phyloP scores from a whole-genome alignment of 2,329 filamentous ascomycete genomes.

The Colletotrichum limetticola region DNA sequence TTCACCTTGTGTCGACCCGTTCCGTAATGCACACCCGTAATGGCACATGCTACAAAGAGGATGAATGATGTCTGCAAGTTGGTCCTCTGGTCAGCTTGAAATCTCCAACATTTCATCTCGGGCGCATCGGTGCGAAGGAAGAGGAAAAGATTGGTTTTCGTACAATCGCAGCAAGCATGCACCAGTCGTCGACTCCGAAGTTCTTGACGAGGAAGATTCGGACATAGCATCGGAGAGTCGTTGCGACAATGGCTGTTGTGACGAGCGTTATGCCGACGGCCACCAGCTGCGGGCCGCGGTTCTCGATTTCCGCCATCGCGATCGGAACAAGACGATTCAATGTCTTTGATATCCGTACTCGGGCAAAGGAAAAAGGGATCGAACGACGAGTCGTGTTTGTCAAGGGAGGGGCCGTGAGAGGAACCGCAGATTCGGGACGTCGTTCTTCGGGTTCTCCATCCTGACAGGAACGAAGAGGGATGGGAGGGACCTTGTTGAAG shows the following conservation, averaged over 20 bases:
- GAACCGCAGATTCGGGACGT: conserved; percentile 24
- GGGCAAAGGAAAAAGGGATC: background rate
- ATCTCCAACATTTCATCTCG: conserved; percentile 5
- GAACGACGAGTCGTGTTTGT: conserved; percentile 8
- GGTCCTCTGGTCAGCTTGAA: background rate
- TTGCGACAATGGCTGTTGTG: conserved; percentile 41
- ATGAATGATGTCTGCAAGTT: conserved; percentile 47
- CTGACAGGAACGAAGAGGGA: conserved; percentile 5
- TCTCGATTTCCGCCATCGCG: conserved; percentile 36
- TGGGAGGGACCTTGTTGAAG: conserved; percentile 20
- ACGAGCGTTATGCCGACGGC: conserved; percentile 46
- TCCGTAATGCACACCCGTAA: conserved; percentile 52
- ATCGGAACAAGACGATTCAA: background rate
- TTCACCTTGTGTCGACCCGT: conserved; percentile 51
- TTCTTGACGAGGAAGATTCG: conserved; percentile 48
- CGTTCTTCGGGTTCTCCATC: conserved; percentile 18
- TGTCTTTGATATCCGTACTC: background rate
- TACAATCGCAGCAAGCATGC: conserved; percentile 50
- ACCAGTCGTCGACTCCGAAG: conserved; percentile 53
- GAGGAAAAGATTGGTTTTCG: background rate
- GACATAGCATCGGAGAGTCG: conserved; percentile 46
- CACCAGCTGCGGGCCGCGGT: conserved; percentile 47
- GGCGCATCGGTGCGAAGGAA: too few relatives aligned
- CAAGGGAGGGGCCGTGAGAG: conserved; percentile 11
- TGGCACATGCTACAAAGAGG: conserved; percentile 46